Conservation (phyloP, 768 basidiomycete species). For the Kockovaella imperatae region DNA sequence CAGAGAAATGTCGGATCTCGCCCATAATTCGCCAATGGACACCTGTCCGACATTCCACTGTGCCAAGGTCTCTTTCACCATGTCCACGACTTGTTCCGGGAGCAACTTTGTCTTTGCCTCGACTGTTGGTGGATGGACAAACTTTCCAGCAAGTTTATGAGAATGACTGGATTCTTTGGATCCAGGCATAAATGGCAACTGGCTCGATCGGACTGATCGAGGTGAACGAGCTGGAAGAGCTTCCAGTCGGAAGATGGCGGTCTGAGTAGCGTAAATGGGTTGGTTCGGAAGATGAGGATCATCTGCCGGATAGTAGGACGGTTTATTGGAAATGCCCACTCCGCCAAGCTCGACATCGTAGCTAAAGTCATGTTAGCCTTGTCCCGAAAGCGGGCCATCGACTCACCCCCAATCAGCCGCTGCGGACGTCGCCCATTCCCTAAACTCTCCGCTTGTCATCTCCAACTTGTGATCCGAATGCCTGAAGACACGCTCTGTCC, state of each 20-base stretch:
- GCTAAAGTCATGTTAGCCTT: constrained; percentile 6
- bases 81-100: constrained; percentile 15
- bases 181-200: constrained; percentile 40
- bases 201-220: constrained; percentile 34
- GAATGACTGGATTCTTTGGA: constrained; percentile 30
- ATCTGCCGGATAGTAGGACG: constrained; percentile 32
- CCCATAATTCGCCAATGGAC: constrained; percentile 37
- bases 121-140: constrained; percentile 14
- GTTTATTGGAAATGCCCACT: constrained; percentile 37
- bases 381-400: constrained; percentile 11
- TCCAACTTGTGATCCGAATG: constrained; percentile 44
- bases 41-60: constrained; percentile 32
- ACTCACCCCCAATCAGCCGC: constrained; percentile 40
- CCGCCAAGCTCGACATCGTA: constrained; percentile 40
- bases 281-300: constrained; percentile 19
- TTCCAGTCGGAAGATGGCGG: constrained; percentile 40
- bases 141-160: constrained; percentile 27
- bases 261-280: constrained; percentile 43
- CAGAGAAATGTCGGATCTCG: constrained; percentile 14
- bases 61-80: constrained; percentile 16
- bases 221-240: constrained; percentile 36
- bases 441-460: constrained; percentile 43
- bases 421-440: constrained; percentile 28
- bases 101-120: constrained; percentile 2
- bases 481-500: constrained; percentile 39